phyloP scores from a whole-genome alignment of 2,329 filamentous ascomycete genomes.

The Neurospora sp. region DNA sequence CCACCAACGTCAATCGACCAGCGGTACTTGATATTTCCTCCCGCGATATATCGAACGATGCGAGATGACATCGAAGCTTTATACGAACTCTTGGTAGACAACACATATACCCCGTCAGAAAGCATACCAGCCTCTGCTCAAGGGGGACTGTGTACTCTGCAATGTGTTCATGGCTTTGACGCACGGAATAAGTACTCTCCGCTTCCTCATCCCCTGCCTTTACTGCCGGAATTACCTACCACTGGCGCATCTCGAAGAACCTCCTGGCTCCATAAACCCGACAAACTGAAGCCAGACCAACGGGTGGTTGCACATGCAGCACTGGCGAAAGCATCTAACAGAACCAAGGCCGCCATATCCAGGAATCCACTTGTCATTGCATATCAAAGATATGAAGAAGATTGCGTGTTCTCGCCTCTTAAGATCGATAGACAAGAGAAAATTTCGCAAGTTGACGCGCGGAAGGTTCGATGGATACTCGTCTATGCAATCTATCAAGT shows the following conservation, averaged over 20 bases:
- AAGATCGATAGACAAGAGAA: conserved; percentile 48
- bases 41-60: conserved; percentile 51
- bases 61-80: conserved; percentile 60
- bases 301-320: conserved; percentile 43
- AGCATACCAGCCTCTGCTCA: conserved; percentile 44
- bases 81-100: conserved; percentile 63
- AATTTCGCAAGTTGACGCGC: conserved; percentile 53
- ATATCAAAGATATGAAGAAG: conserved; percentile 62
- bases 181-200: conserved; percentile 46
- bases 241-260: conserved; percentile 21
- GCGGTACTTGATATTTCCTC: conserved; percentile 41
- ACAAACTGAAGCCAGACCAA: conserved; percentile 37
- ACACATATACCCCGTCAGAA: conserved; percentile 37
- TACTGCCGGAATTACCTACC: conserved; percentile 44
- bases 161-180: conserved; percentile 61
- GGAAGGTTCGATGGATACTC: conserved; percentile 70
- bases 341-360: conserved; percentile 24
- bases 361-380: conserved; percentile 53
- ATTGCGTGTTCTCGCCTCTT: conserved; percentile 36
- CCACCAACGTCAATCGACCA: conserved; percentile 44
- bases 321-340: conserved; percentile 41
- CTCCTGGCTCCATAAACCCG: conserved; percentile 31
- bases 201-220: conserved; percentile 56
- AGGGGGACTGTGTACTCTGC: conserved; percentile 61
- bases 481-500: conserved; percentile 66